Percentiles rank a stretch among this genome's conserved stretches.
phyloP scores from a whole-genome alignment of 2,329 filamentous ascomycete species.

The Colletotrichum aenigma region DNA sequence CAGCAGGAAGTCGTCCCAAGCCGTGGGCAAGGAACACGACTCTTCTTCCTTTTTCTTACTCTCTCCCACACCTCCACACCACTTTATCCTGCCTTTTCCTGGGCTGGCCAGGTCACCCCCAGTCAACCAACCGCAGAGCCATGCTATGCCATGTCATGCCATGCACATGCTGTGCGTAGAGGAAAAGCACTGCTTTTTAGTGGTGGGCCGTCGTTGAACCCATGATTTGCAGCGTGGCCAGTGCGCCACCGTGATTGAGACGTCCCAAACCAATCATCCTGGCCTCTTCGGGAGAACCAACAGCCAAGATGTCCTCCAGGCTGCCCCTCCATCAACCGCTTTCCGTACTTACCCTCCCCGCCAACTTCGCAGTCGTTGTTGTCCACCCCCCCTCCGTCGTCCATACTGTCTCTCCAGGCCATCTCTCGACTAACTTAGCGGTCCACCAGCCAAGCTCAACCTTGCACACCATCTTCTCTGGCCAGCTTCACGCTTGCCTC shows the following conservation, averaged over 20 bases:
- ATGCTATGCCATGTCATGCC: neutral
- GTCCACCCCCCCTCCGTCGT: neutral
- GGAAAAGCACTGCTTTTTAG: neutral
- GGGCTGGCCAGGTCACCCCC: neutral
- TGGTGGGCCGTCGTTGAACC: conserved; percentile 9
- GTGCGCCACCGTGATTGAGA: conserved; percentile 5
- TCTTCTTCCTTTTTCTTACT: neutral
- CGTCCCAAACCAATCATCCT: conserved; percentile 7
- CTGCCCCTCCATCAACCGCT: neutral
- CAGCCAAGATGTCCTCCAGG: conserved; percentile 1
- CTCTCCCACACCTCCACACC: neutral
- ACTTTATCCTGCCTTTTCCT: neutral
- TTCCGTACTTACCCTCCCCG: neutral
- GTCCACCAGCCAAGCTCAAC: conserved; percentile 1
- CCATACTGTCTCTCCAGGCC: neutral
- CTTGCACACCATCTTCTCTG: conserved; percentile 11
- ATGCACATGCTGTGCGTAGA: neutral
- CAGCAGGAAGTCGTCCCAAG: neutral
- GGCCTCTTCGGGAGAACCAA: neutral
- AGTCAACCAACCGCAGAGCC: neutral
- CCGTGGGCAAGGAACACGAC: neutral
- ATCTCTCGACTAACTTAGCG: neutral
- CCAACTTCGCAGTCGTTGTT: neutral
- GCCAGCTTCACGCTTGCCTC: neutral
- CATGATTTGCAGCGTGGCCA: conserved; percentile 18